These are phyloP conservation scores for Lagenidium sp. DNA, from an alignment of 352 stramenopile genomes.

Conservation along the genomic window DNA sequence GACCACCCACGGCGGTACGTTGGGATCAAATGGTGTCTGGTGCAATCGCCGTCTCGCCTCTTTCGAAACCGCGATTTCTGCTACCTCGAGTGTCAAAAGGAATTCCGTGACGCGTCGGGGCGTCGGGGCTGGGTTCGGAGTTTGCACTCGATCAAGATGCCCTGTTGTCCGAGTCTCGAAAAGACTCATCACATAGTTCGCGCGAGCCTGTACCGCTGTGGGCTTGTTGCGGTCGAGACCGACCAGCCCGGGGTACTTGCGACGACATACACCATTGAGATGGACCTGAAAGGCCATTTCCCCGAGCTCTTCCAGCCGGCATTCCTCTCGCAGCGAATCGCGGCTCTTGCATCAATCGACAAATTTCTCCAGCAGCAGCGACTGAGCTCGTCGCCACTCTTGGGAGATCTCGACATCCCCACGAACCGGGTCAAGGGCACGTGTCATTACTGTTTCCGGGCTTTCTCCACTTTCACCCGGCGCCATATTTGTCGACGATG, in stretches of 20 bases:
- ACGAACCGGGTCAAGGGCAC: slow-evolving; percentile 21
- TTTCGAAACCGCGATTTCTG: slow-evolving; percentile 79
- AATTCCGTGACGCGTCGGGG: slow-evolving; percentile 58
- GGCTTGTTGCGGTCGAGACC: slow-evolving; percentile 69
- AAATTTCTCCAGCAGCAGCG: slow-evolving; percentile 72
- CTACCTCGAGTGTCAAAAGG: slow-evolving; percentile 81
- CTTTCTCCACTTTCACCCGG: slow-evolving; percentile 45
- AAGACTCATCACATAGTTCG: slow-evolving; percentile 42
- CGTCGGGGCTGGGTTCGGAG: slow-evolving; percentile 36
- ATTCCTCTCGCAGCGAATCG: slow-evolving; percentile 62
- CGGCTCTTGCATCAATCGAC: slow-evolving; percentile 58
- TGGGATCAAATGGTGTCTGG: slow-evolving; percentile 74
- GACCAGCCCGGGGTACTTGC: slow-evolving; percentile 59
- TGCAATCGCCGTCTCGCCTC: slow-evolving; percentile 57
- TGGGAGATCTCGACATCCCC: slow-evolving; percentile 69
- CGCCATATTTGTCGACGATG: slow-evolving; percentile 72
- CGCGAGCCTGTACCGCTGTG: slow-evolving; percentile 71
- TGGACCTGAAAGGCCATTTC: slow-evolving; percentile 79
- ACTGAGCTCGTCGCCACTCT: slow-evolving; percentile 61
- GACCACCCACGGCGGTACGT: slow-evolving; percentile 68
- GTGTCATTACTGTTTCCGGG: slow-evolving; percentile 70
- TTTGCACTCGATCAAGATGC: slow-evolving; percentile 54
- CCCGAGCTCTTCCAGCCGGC: slow-evolving; percentile 53
- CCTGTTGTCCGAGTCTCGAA: slow-evolving; percentile 32
- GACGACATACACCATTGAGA: slow-evolving; percentile 79